Evolutionary conservation across 495 filamentous ascomycete genomes (phyloP).

Genomic region (Geoglossum glabrum): DNA sequence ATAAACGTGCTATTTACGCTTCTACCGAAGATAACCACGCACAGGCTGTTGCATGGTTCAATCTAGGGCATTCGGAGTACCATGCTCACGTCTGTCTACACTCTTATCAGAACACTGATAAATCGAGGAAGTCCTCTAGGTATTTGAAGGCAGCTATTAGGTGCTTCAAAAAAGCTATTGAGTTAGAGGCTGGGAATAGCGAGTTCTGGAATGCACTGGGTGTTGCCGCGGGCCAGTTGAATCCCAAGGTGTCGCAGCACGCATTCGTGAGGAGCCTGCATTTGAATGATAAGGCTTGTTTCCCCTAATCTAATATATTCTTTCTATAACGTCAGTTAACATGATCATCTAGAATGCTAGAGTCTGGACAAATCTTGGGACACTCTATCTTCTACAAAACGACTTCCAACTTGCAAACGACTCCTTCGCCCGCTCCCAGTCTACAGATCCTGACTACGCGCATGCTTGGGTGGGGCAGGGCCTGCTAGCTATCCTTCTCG

Average conservation of each 20-base stretch:
- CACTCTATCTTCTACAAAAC: conserved; percentile 65
- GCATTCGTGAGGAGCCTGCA: conserved; percentile 80
- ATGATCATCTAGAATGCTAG: conserved; percentile 35
- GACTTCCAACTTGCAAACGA: conserved; percentile 70
- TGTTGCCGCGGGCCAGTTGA: conserved; percentile 66
- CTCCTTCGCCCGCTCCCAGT: conserved; percentile 78
- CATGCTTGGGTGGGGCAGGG: conserved; percentile 91
- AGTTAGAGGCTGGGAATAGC: conserved; percentile 80
- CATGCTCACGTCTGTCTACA: conserved; percentile 48
- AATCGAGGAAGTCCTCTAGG: conserved; percentile 28
- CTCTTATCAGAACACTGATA: conserved; percentile 17
- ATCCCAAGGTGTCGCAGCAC: conserved; percentile 79
- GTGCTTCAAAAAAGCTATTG: conserved; percentile 93
- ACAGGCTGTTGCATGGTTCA: conserved; percentile 93
- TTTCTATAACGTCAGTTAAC: background rate
- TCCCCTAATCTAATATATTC: background rate
- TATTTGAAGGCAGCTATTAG: conserved; percentile 67
- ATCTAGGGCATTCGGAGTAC: conserved; percentile 86
- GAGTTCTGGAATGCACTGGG: conserved; percentile 98
- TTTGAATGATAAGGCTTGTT: conserved; percentile 48
- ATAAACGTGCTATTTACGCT: conserved; percentile 64
- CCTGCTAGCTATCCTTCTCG: conserved; percentile 54
- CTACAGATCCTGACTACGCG: conserved; percentile 77
- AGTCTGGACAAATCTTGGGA: conserved; percentile 78
- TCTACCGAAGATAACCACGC: conserved; percentile 61